Base-by-base conservation (phyloP, 2,329 filamentous ascomycete genomes). In the Colletotrichum endophyticum region DNA sequence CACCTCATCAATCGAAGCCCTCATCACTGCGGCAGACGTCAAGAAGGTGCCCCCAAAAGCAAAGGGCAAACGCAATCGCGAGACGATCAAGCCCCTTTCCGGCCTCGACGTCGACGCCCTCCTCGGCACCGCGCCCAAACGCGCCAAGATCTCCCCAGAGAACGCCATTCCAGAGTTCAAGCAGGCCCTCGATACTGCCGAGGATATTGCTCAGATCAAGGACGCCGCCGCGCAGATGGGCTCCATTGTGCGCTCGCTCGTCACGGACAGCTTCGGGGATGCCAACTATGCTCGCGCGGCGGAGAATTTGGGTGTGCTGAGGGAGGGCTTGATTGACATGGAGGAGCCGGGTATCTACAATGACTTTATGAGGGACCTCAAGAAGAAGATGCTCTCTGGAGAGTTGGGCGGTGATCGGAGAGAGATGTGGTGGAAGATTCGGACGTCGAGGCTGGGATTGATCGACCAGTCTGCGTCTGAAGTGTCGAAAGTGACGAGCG, bases 121-220 rank as follows among this genome's bases (percentile, higher is more conserved):
- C 4, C 92, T 99, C n/a, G 90, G 91, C 62, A 91, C 89, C 63
- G 86, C 86, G 32, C 85, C 84, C 77, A 86, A 85, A 72, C 75
- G 79, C 63, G 67, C 73, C 44, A 79, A 79, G n/a, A 88, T 92
- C 27, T 87, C 88, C 3, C 83, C 90, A 0, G 90, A 94, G 12
- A 99, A 99, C 78, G 92, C 96, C 2, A 92, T 99, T 7, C 96
- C 97, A 0, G 95, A 96, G 76, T 98, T 98, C 90, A 98, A 96
- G 82, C 95, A 95, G 83, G 90, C 93, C 5, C 88, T 99, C 19
- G 88, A 88, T 2, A 86, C 87, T 2, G 89, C 94, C 0, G 89
- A 91, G 8, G 90, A 93, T 32, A 86, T 94, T 2, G 86, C 90
- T 2, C 88, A 90, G 5, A 91, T 95, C 70, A 88, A 92, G 76